A percentile compares a stretch with the other conserved stretches of the same genome.
phyloP scores from a whole-genome alignment of 257 asterid species.

The Scutellaria barbata region DNA sequence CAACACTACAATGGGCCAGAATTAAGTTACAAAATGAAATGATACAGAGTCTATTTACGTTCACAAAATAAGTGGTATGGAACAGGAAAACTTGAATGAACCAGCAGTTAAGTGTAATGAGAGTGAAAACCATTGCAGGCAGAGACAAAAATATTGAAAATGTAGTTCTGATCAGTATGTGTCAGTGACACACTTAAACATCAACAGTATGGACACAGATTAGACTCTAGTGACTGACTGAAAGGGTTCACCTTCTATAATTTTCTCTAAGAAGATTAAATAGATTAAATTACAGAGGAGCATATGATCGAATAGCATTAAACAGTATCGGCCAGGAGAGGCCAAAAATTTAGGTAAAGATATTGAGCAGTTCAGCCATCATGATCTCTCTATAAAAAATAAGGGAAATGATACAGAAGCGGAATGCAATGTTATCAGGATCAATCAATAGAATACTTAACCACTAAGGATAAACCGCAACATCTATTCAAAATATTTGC shows the following conservation, averaged over 20 bases:
- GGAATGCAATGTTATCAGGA: background rate
- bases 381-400: background rate
- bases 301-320: background rate
- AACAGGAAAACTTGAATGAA: background rate
- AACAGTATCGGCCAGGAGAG: too few species aligned
- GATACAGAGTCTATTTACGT: background rate
- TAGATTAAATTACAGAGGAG: background rate
- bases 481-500: background rate
- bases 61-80: background rate
- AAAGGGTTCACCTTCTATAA: background rate
- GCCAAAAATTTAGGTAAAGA: background rate
- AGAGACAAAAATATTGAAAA: background rate
- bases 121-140: background rate
- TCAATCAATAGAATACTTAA: background rate
- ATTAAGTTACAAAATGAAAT: background rate
- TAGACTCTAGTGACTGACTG: background rate
- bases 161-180: background rate
- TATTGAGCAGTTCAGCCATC: background rate
- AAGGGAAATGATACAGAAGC: background rate
- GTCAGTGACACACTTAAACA: background rate
- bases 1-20: background rate
- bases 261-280: background rate
- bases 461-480: background rate
- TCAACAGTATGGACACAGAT: background rate
- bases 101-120: background rate